Base-by-base conservation (phyloP, 306 rosid species). In the Medicago truncatula region DNA sequence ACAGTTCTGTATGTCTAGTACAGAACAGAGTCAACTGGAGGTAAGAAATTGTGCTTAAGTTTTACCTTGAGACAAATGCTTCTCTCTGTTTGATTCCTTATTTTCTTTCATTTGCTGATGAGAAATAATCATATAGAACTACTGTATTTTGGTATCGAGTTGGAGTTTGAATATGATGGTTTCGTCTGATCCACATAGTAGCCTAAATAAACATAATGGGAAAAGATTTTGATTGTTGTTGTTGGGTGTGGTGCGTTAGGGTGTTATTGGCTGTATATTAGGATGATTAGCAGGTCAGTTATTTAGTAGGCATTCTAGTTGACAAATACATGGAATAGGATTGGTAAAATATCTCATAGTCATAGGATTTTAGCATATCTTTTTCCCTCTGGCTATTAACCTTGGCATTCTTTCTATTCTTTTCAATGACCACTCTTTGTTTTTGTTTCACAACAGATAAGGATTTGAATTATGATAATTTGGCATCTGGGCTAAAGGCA, bases 401-500 rank as follows among this genome's bases (percentile, higher is more conserved):
- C 53, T 49, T 78, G 18, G 25, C 60, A 58, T 70, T 44, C 13
- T 58, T 41, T 64, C 18, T 58, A 44, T 65, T 78, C 40, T 74
- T 54, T 78, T 50, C 16, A 67, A 41, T 49, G 76, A 13, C 56
- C 56, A 4, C 58, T 58, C 34, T 44, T 40, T 60, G 20, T 61
- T 52, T 62, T 67, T 14, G 25, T 72, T 65, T 79, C 36, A 59
- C 58, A 6, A 74, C 83, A 92, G 97, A 95, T 72, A 75, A 89
- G 86, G 98, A 95, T 66, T 86, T 95, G 75, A 95, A 25, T 76
- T 95, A 95, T 17, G 93, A 95, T 67, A 53, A 95, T 83, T 83
- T 95, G 84, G 98, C 98, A 14, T 76, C 88, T 28, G 97, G 96
- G 56, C 87, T 95, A 28, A 95, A 87, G 86, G 86, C 86, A 54